These are phyloP conservation scores for Dichotomopilus funicola DNA, from an alignment of 2,329 filamentous ascomycete genomes.

Conservation along the genomic window DNA sequence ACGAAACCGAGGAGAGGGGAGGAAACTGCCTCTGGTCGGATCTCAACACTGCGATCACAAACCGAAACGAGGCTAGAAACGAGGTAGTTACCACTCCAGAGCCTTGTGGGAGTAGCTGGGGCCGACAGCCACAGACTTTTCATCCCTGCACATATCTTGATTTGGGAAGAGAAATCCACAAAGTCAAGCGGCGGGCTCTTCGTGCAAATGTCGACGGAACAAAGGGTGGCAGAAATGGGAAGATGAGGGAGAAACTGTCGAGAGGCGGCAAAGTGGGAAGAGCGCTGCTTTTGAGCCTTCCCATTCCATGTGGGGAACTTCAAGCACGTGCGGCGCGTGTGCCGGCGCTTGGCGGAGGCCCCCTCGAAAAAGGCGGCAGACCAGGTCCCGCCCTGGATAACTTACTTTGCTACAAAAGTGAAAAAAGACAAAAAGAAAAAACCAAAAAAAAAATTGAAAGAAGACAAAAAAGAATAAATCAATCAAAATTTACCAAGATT, in stretches of 20 bases:
- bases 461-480: too few species aligned
- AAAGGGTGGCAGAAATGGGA: not conserved
- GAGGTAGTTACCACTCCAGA: not conserved
- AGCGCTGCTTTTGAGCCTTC: constrained; percentile 20
- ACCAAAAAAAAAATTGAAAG: too few species aligned
- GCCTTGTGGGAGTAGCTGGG: not conserved
- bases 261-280: constrained; percentile 16
- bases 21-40: not conserved
- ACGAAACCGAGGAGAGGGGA: not conserved
- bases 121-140: not conserved
- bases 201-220: not conserved
- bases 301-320: constrained; percentile 14
- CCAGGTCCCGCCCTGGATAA: too few species aligned
- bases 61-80: not conserved
- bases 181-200: not conserved
- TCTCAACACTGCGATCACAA: not conserved
- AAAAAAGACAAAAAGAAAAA: too few species aligned
- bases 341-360: constrained; percentile 6
- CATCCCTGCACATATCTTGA: too few species aligned
- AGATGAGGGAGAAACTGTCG: constrained; percentile 14
- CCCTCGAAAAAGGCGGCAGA: not conserved
- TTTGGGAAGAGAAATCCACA: not conserved
- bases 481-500: too few species aligned
- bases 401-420: too few species aligned
- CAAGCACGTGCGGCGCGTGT: constrained; percentile 12